Evolutionary conservation across 805 yeast species (phyloP).

Genomic region (Candida arabinofermentans): DNA sequence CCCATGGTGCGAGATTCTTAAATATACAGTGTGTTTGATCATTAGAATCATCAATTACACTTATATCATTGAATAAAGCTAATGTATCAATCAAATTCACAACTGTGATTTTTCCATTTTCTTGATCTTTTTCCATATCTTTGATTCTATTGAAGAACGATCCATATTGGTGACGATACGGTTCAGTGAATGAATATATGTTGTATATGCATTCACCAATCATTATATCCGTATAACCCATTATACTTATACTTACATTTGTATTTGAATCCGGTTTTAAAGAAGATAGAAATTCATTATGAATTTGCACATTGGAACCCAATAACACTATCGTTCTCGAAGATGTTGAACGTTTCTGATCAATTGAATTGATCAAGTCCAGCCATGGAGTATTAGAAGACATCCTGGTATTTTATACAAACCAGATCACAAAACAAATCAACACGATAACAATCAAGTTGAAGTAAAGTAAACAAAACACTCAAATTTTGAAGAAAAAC

Average conservation of each 20-base stretch:
- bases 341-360: slow-evolving; percentile 2
- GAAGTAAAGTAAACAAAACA: too few species aligned
- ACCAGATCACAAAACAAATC: too few species aligned
- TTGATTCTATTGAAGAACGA: slow-evolving; percentile 1
- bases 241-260: slow-evolving; percentile 3
- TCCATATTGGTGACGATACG: neutral
- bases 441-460: too few species aligned
- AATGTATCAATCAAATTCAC: neutral
- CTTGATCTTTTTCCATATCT: neutral
- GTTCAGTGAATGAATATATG: slow-evolving; percentile 10
- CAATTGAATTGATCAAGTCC: slow-evolving; percentile 8
- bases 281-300: slow-evolving; percentile 2
- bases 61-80: neutral
- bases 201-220: slow-evolving; percentile 5
- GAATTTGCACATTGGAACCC: slow-evolving; percentile 8
- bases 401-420: too few species aligned
- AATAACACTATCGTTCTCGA: slow-evolving; percentile 5
- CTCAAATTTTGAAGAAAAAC: too few species aligned
- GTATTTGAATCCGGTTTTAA: neutral
- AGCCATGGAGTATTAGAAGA: slow-evolving; percentile 1
- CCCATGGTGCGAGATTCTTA: neutral
- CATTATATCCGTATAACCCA: slow-evolving; percentile 10
- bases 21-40: neutral
- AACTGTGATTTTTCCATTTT: neutral
- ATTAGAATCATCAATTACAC: neutral